Evolutionary conservation across 805 yeast species (phyloP), one percentile per base, ranked within the genome.

Genomic region (Saccharomycopsis vini): DNA sequence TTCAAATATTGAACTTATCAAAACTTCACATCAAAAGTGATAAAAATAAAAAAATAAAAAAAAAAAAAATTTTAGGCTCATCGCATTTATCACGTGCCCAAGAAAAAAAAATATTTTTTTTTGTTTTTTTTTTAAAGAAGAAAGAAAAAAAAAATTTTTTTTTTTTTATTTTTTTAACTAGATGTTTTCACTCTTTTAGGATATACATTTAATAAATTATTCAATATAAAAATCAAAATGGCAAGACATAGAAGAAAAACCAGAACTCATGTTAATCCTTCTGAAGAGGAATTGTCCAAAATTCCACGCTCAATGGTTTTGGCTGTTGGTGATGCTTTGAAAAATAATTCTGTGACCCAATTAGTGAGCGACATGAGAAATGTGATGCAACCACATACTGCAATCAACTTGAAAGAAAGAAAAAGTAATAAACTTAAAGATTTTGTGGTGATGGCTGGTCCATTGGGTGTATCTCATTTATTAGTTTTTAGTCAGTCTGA

Each of bases 381-480:
- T 49, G 76, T 88, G 51, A 88, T 92, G 96, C 92, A 87, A 59
- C 98, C 98, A 12, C 95, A 90, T 57, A 92, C 98, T 2, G 97
- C 97, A 10, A 78, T 87, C 55, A 83, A 78, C 52, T 71, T 92
- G 47, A 73, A 80, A 51, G 98, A 92, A 63, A 71, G 97, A 40
- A 86, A 85, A 59, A 69, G 85, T 32, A 92, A 92, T 62, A 84
- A 79, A 58, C 69, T 92, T 52, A 86, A 83, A 61, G 98, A 90
- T 64, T 92, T 83, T 55, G 75, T 89, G n/a, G 95, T 87, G n/a
- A 89, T 92, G 96, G 85, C 96, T 31, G 97, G 97, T 4, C 97
- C 97, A 12, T 68, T 92, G 36, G 95, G 95, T 22, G 95, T 92
- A 19, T 73, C 90, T 5, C 95, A 90, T 63, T 63, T 92, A 57